Conservation (phyloP, 1,284 basidiomycete species). For the Inonotus hispidus region DNA sequence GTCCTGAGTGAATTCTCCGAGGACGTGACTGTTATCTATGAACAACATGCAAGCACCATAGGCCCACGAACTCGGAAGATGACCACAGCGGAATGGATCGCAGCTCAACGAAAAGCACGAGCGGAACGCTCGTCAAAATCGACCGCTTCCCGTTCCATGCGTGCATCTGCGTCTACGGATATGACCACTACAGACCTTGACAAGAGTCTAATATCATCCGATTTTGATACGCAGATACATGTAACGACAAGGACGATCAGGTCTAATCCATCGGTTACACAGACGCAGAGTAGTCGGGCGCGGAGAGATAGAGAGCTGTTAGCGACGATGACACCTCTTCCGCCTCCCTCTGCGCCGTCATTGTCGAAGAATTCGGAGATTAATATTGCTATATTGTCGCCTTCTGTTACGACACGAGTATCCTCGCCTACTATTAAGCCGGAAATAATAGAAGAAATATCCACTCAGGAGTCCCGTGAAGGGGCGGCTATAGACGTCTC, state of each 20-base stretch:
- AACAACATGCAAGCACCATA: neutral
- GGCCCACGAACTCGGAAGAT: neutral
- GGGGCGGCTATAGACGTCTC: neutral
- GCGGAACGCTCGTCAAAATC: neutral
- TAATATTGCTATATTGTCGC: slow-evolving; percentile 5
- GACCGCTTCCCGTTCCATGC: neutral
- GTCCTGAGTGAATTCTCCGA: slow-evolving; percentile 13
- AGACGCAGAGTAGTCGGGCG: slow-evolving; percentile 1
- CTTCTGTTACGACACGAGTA: neutral
- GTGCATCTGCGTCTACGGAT: neutral
- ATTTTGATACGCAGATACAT: neutral
- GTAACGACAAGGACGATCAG: neutral
- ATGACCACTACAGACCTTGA: neutral
- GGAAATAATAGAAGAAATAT: neutral
- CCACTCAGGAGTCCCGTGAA: neutral
- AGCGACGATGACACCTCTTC: slow-evolving; percentile 1
- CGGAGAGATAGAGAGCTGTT: neutral
- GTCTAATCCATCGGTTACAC: neutral
- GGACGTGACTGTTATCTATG: slow-evolving; percentile 3
- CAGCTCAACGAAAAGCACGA: slow-evolving; percentile 1
- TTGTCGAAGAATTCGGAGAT: neutral
- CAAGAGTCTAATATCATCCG: neutral
- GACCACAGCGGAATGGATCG: slow-evolving; percentile 10
- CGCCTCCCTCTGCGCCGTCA: neutral
- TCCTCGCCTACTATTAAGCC: slow-evolving; percentile 12